Evolutionary conservation across 148 eudicot species (phyloP), one percentile per base, ranked within the genome.

Genomic region (Rhododendron williamsianum): DNA sequence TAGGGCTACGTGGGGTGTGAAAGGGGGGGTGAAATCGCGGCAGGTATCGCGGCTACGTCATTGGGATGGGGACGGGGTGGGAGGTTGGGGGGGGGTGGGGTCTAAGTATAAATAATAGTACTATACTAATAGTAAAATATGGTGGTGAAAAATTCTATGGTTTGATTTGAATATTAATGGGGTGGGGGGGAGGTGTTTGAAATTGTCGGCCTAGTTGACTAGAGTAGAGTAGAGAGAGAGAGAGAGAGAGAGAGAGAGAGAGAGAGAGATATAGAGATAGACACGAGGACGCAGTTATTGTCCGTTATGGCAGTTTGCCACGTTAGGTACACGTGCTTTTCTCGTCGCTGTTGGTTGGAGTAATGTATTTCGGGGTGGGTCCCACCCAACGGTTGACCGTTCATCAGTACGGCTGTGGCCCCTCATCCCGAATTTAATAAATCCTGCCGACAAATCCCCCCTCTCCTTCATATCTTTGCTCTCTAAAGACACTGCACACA

Each of bases 221-320:
- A 9, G 48, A 45, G 48, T 38, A 45, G 48, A 45, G 48, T 38
- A 45, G 48, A 45, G 9, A 43, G 45, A 43, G 48, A 45, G 2
- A 45, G 48, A 46, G 49, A 46, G n/a, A 45, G 48, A 45, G 9
- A 43, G 45, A 43, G 48, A 45, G 2, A 45, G 48, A 45, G 48
- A 45, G 9, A 43, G 45, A 43, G 48, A 45, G 2, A 45, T n/a
- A n/a, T n/a, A n/a, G 48, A 46, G 49, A 46, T 11, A 46, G 49
- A 9, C 13, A 41, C 41, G 36, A 77, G 82, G 82, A 12, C 88
- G 83, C 91, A 35, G 87, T 90, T 90, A 84, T 86, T 88, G 90
- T 92, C 89, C 87, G 94, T 92, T 91, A 89, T 52, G 82, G 81
- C 87, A 86, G 90, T 92, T 87, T 87, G 89, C 89, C 90, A 90